These are phyloP conservation scores for Pseudevernia furfuracea DNA, from an alignment of 495 filamentous ascomycete species.

Conservation along the genomic window DNA sequence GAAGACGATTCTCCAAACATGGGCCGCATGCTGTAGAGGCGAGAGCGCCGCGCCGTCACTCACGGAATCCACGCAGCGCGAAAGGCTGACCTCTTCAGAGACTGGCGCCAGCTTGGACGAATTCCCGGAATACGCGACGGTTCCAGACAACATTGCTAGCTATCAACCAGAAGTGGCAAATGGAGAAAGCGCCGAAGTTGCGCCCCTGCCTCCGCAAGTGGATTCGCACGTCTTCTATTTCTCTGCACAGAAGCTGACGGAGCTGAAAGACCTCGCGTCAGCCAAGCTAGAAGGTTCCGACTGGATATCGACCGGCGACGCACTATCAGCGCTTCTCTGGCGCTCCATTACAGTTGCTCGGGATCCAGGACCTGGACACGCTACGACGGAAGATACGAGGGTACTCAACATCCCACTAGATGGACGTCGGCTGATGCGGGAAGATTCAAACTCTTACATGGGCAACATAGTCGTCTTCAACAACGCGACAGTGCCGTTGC, in stretches of 20 bases:
- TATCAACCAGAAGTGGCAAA: not conserved
- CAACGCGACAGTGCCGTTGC: too few relatives aligned
- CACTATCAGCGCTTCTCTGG: not conserved
- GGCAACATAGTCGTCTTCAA: too few relatives aligned
- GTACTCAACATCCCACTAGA: too few relatives aligned
- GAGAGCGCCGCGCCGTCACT: not conserved
- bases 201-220: not conserved
- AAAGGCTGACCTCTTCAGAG: not conserved
- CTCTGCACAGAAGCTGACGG: not conserved
- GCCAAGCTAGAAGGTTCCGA: not conserved
- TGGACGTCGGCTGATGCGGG: too few relatives aligned
- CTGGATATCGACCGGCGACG: not conserved
- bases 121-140: not conserved
- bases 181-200: not conserved
- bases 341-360: too few relatives aligned
- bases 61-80: not conserved
- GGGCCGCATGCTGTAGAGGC: not conserved
- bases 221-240: not conserved
- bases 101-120: not conserved
- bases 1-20: not conserved
- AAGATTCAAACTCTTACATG: too few relatives aligned
- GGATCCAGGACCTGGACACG: too few relatives aligned
- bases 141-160: not conserved
- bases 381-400: too few relatives aligned
- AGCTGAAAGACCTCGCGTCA: too few relatives aligned